Evolutionary conservation across 2,329 filamentous ascomycete species (phyloP), one percentile per base, ranked within the genome.

Genomic region (Cadophora luteo-olivacea): DNA sequence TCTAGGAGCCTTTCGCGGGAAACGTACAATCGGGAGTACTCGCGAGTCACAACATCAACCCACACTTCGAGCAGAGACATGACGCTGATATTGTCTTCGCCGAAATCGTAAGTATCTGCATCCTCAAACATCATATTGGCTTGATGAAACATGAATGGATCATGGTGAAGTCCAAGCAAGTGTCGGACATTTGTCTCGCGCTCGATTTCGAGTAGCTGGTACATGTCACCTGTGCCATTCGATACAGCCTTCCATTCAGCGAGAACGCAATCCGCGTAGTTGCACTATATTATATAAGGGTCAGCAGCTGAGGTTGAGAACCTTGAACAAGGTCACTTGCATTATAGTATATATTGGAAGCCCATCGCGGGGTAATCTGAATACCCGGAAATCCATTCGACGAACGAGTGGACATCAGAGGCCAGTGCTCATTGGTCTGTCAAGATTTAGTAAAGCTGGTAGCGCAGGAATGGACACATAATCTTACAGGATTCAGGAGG

Each of bases 261-360:
- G 24, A 84, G 75, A 0, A 86, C 89, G 75, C 87, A 90, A 32
- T 78, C 80, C 1, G 85, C 81, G 22, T 82, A 82, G 74, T 88
- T 84, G 76, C 87, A 89, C 32, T 89, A 29, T 2, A 25, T 41
- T 1, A 11, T 12, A 25, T 11, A 3, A 79, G 6, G 80, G 82
- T 65, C 24, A 36, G 55, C 32, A 33, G 33, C 51, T 9, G 29
- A 14, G 24, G 24, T 25, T 11, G 2, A 36, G 12, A 14, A 1
- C 3, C 9, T 24, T 7, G 14, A 29, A 24, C 22, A 19, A 11
- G 19, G 16, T 12, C 49, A 88, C 73, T 38, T 61, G 69, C 72
- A 79, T 90, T 89, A 81, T 87, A 90, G 80, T 89, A 90, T 69
- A 90, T 89, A 49, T 85, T 84, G 2, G 86, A 86, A 0, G 87